A percentile compares a stretch with the other conserved stretches of the same genome.
Evolutionary conservation across 2,329 filamentous ascomycete species (phyloP).

Genomic region (Leptographium procerum): DNA sequence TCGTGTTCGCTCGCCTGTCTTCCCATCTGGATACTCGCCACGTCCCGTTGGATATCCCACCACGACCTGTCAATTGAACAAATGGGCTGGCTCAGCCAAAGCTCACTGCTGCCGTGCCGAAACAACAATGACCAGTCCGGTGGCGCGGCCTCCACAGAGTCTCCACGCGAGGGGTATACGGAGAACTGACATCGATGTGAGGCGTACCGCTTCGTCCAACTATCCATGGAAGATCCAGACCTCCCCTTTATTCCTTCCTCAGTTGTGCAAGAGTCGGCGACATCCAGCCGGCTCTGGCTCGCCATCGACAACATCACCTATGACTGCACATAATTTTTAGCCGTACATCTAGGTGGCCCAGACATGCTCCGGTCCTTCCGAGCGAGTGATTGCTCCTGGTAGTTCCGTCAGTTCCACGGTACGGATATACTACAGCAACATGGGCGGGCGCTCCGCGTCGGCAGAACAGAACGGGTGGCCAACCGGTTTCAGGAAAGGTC

Average conservation of each 20-base stretch:
- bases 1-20: too few species aligned
- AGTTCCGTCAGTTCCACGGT: neutral
- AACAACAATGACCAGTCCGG: too few species aligned
- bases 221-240: neutral
- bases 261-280: neutral
- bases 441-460: neutral
- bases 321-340: slow-evolving; percentile 71
- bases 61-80: too few species aligned
- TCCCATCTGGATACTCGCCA: too few species aligned
- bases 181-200: too few species aligned
- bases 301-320: slow-evolving; percentile 81
- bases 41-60: too few species aligned
- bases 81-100: too few species aligned
- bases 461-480: neutral
- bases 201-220: too few species aligned
- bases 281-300: slow-evolving; percentile 43
- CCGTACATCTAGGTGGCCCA: slow-evolving; percentile 72
- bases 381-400: neutral
- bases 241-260: neutral
- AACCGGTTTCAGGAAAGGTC: neutral
- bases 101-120: too few species aligned
- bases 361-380: slow-evolving; percentile 46
- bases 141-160: too few species aligned
- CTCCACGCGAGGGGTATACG: too few species aligned
- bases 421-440: neutral